Percentiles rank a stretch among this genome's conserved stretches.
phyloP scores from a whole-genome alignment of 352 stramenopile genomes.

The Pythium angustatum region DNA sequence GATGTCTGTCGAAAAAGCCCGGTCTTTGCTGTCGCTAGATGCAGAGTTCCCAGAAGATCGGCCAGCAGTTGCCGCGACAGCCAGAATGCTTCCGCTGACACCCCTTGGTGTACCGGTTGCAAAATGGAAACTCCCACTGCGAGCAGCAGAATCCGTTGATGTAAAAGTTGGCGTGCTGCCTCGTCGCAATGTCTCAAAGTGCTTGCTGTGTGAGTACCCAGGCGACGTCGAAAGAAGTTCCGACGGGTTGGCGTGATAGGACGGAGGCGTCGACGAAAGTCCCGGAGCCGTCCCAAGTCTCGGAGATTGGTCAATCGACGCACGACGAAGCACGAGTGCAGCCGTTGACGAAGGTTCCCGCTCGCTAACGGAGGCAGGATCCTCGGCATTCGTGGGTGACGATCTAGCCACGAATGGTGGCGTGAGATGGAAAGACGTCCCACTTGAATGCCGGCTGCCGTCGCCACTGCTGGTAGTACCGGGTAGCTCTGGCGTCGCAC shows the following conservation, averaged over 20 bases:
- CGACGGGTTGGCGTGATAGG: slow-evolving; percentile 64
- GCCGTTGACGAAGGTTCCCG: slow-evolving; percentile 17
- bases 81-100: slow-evolving; percentile 30
- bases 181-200: slow-evolving; percentile 43
- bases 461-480: not conserved
- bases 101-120: slow-evolving; percentile 19
- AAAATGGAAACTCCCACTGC: slow-evolving; percentile 27
- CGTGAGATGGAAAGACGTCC: slow-evolving; percentile 35
- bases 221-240: slow-evolving; percentile 74
- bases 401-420: slow-evolving; percentile 36
- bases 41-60: not conserved
- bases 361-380: not conserved
- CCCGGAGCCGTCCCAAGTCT: slow-evolving; percentile 28
- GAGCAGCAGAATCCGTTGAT: slow-evolving; percentile 51
- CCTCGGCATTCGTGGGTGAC: not conserved
- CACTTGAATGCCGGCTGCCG: slow-evolving; percentile 5
- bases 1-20: slow-evolving; percentile 63
- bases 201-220: slow-evolving; percentile 75
- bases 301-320: slow-evolving; percentile 15
- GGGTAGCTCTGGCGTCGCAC: slow-evolving; percentile 18
- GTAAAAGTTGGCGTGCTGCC: slow-evolving; percentile 54
- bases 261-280: slow-evolving; percentile 57
- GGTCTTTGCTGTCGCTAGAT: slow-evolving; percentile 29
- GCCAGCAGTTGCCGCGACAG: not conserved
- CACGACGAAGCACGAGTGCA: slow-evolving; percentile 27